Percentiles rank a stretch among this genome's conserved stretches.
phyloP scores from a whole-genome alignment of 805 yeast genomes.

The Komagataella populi region DNA sequence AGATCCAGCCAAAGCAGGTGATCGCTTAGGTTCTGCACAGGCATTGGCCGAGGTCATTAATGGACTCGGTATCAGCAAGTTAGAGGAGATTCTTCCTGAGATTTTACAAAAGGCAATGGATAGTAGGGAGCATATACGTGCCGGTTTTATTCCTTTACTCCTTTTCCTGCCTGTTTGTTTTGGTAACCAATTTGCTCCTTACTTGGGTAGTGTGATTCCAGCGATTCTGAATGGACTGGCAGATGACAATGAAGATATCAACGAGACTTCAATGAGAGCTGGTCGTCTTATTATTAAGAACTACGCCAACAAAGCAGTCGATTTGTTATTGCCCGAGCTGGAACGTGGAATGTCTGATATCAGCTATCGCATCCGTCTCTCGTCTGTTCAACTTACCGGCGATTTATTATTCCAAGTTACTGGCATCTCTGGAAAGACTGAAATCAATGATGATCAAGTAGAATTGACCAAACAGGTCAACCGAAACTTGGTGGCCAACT shows the following conservation, averaged over 20 bases:
- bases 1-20: conserved; percentile 74
- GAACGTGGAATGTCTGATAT: conserved; percentile 79
- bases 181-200: conserved; percentile 84
- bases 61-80: conserved; percentile 77
- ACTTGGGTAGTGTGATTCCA: conserved; percentile 75
- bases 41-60: conserved; percentile 88
- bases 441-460: conserved; percentile 40
- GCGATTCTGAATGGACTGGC: conserved; percentile 87
- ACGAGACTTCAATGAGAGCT: conserved; percentile 83
- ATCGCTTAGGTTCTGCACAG: conserved; percentile 93
- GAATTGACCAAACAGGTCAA: conserved; percentile 37
- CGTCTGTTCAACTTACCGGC: conserved; percentile 92
- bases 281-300: conserved; percentile 86
- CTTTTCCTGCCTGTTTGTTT: conserved; percentile 89
- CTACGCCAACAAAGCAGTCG: conserved; percentile 88
- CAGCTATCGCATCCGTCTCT: conserved; percentile 76
- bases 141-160: conserved; percentile 84
- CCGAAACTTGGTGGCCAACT: conserved; percentile 54
- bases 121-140: conserved; percentile 61
- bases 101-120: conserved; percentile 62
- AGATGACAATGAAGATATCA: conserved; percentile 71
- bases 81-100: conserved; percentile 80
- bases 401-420: conserved; percentile 89
- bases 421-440: conserved; percentile 73
- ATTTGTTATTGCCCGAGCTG: conserved; percentile 82